Base-by-base conservation (phyloP, 2,329 filamentous ascomycete genomes). In the Lecanicillium sp. region DNA sequence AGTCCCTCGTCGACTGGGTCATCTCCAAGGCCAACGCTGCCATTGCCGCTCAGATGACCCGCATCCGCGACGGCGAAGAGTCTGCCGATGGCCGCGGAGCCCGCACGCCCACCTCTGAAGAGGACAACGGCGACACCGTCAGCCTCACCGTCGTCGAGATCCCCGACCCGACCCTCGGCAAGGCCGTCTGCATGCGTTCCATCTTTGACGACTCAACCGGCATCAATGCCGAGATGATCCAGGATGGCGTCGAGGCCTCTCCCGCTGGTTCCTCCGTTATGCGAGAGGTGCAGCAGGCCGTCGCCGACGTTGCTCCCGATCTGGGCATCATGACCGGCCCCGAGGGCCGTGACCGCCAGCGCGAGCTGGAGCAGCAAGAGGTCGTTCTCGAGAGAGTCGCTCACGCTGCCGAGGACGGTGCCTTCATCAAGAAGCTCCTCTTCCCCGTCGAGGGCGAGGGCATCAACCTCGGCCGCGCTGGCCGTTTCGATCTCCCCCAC, bases 191-290 rank as follows among this genome's bases (percentile, higher is more conserved):
- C 11, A 81, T 98, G 70, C 86, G 89, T 32, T 88, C 87, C 12
- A 81, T 97, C 29, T 98, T 98, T 58, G 91, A 98, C 56, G 93
- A 97, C 58, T 80, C 75, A n/a, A 73, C 84, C 17, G 93, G 93
- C 44, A 96, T 98, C 69, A 97, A 97, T 58, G 78, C 86, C 0
- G 93, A 98, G 70, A 97, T 98, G 90, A 95, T 91, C 60, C 85
- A 91, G 53, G 93, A 98, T 56, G 93, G 93, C 9, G 79, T 98
- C 1, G 78, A 87, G n/a, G 77, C 94, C 2, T 69, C 77, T 1
- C 58, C 84, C 0, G 82, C 82, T 1, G 86, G 87, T n/a, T 85
- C 84, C 50, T 94, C 91, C 0, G 85, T 97, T 9, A 64, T 91
- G 12, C 83, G 86, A 30, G 90, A 96, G 62, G 94, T 95, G 86